Base-by-base conservation (phyloP, 2,329 filamentous ascomycete species). In the Xylaria sp. region DNA sequence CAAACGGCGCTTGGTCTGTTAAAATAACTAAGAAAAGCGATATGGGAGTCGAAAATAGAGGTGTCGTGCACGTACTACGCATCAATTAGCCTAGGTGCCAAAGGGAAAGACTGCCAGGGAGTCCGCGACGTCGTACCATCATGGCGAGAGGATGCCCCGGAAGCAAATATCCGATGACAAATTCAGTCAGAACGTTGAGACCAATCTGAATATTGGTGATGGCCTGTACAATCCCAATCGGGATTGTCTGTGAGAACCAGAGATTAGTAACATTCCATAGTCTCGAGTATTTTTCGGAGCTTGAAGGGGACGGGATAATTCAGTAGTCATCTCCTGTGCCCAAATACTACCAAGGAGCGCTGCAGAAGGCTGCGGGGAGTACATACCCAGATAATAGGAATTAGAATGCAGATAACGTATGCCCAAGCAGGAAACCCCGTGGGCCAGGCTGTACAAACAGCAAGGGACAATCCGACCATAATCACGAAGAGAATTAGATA, bases 141-240 rank as follows among this genome's bases (percentile, higher is more conserved):
- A 92, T 90, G 56, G 90, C 90, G 68, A 93, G 83, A 1, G 91
- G 90, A 2, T 85, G 85, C 30, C 91, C 91, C 0, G 90, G 90
- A 58, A 91, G 86, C 84, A 93, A 90, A 78, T 93, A 93, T 5
- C 91, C 91, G 68, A 91, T 85, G 68, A 93, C 85, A 73, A 90
- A 92, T 76, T 92, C 90, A n/a, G 90, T 91, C 67, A 93, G 79
- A 19, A 93, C 89, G 72, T 77, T 77, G n/a, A 93, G 82, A 4
- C 89, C 89, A 3, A 92, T 82, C 75, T 89, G 86, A 60, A 86
- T 85, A 76, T 89, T 89, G 50, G 87, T 88, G 64, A 89, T 85
- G 64, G 85, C 88, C 75, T 89, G 86, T 55, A 90, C 83, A 70
- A 90, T 85, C 59, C 88, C 88, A n/a, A 70, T 63, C 4, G 68